Conservation (phyloP, 352 stramenopile species). For the Pythium monospermum region DNA sequence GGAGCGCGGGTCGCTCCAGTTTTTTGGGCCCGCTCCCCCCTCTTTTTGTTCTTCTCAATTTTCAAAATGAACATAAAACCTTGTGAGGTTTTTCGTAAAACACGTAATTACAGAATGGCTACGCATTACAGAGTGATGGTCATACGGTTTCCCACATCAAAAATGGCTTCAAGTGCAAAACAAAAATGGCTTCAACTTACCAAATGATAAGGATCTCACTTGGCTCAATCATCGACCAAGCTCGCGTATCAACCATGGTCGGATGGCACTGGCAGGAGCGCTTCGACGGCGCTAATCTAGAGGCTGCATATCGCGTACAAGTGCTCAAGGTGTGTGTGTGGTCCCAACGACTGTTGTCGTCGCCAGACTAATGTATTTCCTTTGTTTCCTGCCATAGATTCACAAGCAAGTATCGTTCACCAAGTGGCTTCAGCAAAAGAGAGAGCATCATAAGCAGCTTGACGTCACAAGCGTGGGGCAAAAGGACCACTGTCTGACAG, state of each 20-base stretch:
- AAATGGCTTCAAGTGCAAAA: conserved; percentile 2
- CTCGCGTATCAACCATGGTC: background rate
- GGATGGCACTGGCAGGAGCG: conserved; percentile 72
- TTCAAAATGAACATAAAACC: conserved; percentile 18
- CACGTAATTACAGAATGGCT: conserved; percentile 9
- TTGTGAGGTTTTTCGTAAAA: conserved; percentile 16
- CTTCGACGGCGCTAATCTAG: conserved; percentile 28
- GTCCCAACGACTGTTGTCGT: no score
- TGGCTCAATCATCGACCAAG: background rate
- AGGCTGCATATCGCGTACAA: conserved; percentile 37
- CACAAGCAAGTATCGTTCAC: background rate
- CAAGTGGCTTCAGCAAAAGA: background rate
- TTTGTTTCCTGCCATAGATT: background rate
- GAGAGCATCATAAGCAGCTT: background rate
- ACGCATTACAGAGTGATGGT: conserved; percentile 15
- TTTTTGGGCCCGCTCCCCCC: conserved; percentile 8
- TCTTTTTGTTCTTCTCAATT: background rate
- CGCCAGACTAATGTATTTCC: no score
- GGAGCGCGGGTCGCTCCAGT: no score
- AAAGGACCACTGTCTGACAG: conserved; percentile 16
- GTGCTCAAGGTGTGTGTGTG: conserved; percentile 36
- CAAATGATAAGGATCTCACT: background rate
- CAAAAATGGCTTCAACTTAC: conserved; percentile 17
- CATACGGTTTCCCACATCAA: background rate
- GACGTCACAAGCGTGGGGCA: background rate